These are phyloP conservation scores for Brettanomyces bruxellensis DNA, from an alignment of 805 yeast genomes.

Conservation along the genomic window DNA sequence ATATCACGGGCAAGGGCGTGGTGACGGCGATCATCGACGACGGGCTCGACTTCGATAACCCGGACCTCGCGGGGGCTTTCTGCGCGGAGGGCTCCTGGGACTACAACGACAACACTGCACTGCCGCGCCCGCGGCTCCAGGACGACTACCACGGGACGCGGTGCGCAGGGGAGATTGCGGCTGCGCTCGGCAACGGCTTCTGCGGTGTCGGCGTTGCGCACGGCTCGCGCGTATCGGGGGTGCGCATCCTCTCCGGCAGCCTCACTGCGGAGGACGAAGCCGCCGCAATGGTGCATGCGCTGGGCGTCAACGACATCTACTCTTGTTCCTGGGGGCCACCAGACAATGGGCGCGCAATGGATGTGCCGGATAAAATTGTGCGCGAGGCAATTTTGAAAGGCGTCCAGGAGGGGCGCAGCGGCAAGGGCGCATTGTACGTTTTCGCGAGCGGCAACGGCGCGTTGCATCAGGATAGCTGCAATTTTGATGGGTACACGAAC, in stretches of 20 bases:
- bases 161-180: constrained; percentile 97
- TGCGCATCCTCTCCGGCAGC: constrained; percentile 76
- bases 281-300: constrained; percentile 68
- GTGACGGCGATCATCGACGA: constrained; percentile 91
- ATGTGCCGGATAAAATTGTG: constrained; percentile 74
- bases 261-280: constrained; percentile 88
- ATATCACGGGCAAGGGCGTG: constrained; percentile 72
- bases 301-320: constrained; percentile 83
- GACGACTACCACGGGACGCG: constrained; percentile 95
- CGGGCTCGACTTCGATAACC: constrained; percentile 77
- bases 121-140: constrained; percentile 70
- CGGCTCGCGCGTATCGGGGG: constrained; percentile 77
- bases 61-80: constrained; percentile 64
- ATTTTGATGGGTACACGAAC: constrained; percentile 95
- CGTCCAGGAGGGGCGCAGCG: constrained; percentile 67
- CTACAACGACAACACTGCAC: constrained; percentile 63
- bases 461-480: constrained; percentile 74
- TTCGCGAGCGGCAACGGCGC: constrained; percentile 98
- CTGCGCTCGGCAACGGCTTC: constrained; percentile 65
- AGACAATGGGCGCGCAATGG: constrained; percentile 83
- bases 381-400: constrained; percentile 81
- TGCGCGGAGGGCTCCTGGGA: constrained; percentile 85
- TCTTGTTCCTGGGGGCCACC: constrained; percentile 99
- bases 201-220: constrained; percentile 99
- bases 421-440: constrained; percentile 82